Percentiles rank a stretch among this genome's conserved stretches.
Conservation (phyloP, 164 flowering plant genomes). For the Tinospora cordifolia region DNA sequence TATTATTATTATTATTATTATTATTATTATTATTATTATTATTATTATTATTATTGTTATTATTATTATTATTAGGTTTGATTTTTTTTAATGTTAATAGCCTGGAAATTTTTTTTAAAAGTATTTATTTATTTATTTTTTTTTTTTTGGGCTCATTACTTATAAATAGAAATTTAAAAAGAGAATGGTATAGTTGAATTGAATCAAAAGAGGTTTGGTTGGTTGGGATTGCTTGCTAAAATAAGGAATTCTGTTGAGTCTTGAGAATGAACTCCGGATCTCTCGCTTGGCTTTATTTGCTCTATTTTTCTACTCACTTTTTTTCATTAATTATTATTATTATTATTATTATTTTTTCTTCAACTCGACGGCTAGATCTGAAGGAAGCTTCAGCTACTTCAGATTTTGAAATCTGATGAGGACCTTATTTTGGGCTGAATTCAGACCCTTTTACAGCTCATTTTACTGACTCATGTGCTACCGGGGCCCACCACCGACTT, state of each 20-base stretch:
- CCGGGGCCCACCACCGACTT: slow-evolving; percentile 2
- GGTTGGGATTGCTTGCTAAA: slow-evolving; percentile 22
- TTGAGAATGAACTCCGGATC: slow-evolving; percentile 19
- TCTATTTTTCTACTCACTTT: slow-evolving; percentile 3
- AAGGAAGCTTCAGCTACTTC: background rate
- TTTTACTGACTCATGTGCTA: background rate
- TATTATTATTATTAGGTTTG: background rate
- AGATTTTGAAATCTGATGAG: background rate
- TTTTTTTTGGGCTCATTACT: too few species aligned
- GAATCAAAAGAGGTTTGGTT: slow-evolving; percentile 4
- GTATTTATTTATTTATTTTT: too few species aligned
- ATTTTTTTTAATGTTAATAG: background rate
- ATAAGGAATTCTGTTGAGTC: slow-evolving; percentile 18
- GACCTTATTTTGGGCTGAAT: background rate
- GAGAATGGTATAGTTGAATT: background rate
- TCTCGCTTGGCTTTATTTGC: slow-evolving; percentile 20
- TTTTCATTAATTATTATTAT: background rate
- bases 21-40: too few species aligned
- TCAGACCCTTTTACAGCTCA: background rate
- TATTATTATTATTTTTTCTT: background rate
- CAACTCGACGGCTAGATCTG: slow-evolving; percentile 4
- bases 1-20: too few species aligned
- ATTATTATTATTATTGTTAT: too few species aligned
- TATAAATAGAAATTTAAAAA: too few species aligned
- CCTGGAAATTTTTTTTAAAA: too few species aligned